These are phyloP conservation scores for Erysimum cheiri DNA, from an alignment of 441 rosid genomes.

Conservation along the genomic window DNA sequence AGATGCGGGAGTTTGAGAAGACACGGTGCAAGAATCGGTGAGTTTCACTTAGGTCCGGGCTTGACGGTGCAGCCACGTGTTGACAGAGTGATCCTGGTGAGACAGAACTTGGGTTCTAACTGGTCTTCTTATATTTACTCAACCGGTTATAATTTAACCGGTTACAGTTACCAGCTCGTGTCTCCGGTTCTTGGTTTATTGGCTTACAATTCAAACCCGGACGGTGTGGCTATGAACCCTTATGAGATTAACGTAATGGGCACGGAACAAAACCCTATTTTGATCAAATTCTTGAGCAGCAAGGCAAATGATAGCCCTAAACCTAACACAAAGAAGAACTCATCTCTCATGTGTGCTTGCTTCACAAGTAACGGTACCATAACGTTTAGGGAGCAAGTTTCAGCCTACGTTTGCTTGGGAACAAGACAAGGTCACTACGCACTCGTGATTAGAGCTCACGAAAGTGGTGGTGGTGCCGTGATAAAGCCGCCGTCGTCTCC, in stretches of 20 bases:
- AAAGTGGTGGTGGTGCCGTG: neutral
- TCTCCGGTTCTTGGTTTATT: conserved; percentile 80
- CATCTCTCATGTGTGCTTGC: conserved; percentile 62
- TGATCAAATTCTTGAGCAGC: conserved; percentile 60
- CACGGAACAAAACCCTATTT: conserved; percentile 61
- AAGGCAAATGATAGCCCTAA: conserved; percentile 7
- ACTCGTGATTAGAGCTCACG: conserved; percentile 49
- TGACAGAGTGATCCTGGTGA: conserved; percentile 76
- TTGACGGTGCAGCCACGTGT: conserved; percentile 70
- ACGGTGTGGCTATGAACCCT: conserved; percentile 54
- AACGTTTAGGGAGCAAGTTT: conserved; percentile 53
- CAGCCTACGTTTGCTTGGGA: conserved; percentile 62
- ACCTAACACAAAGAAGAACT: conserved; percentile 30
- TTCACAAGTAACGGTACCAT: conserved; percentile 68
- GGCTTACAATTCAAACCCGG: conserved; percentile 72
- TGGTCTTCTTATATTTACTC: conserved; percentile 71
- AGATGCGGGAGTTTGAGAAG: conserved; percentile 84
- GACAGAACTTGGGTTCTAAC: conserved; percentile 70
- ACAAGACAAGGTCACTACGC: conserved; percentile 76
- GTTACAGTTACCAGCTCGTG: conserved; percentile 64
- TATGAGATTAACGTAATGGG: conserved; percentile 59
- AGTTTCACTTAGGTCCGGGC: conserved; percentile 71
- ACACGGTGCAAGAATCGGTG: conserved; percentile 79
- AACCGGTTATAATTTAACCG: conserved; percentile 44
- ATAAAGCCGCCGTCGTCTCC: conserved; percentile 30